Conservation (phyloP, 768 basidiomycete genomes). For the Amanita thiersii region DNA sequence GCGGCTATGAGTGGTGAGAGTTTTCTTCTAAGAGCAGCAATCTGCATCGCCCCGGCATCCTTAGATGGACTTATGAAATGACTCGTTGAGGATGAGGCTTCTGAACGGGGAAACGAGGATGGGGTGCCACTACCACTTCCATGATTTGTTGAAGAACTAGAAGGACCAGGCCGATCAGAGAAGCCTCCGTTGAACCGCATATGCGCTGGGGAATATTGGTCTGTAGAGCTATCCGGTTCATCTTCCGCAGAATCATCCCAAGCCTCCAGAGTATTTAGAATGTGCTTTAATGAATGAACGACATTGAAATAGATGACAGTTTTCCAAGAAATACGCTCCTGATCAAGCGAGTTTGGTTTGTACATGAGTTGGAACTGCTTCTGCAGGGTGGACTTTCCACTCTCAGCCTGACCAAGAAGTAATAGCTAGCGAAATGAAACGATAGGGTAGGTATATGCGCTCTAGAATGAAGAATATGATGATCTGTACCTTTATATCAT, state of each 20-base stretch:
- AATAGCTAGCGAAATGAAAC: conserved; percentile 36
- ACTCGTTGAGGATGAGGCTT: conserved; percentile 19
- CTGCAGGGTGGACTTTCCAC: conserved; percentile 69
- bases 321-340: conserved; percentile 65
- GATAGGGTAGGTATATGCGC: conserved; percentile 29
- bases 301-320: conserved; percentile 74
- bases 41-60: conserved; percentile 27
- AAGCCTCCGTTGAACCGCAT: conserved; percentile 24
- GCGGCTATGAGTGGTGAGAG: conserved; percentile 52
- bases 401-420: conserved; percentile 75
- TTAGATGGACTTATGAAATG: conserved; percentile 17
- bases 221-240: conserved; percentile 21
- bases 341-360: conserved; percentile 59
- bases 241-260: conserved; percentile 58
- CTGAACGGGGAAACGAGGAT: conserved; percentile 19
- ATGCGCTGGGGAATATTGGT: conserved; percentile 16
- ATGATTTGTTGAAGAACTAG: conserved; percentile 26
- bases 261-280: conserved; percentile 51
- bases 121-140: conserved; percentile 16
- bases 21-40: conserved; percentile 49
- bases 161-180: conserved; percentile 30
- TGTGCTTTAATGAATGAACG: conserved; percentile 62
- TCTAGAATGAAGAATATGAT: conserved; percentile 10
- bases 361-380: conserved; percentile 82
- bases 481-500: conserved; percentile 61